Conservation (phyloP, 73 alveolate genomes). For the Urostyla sp. region DNA sequence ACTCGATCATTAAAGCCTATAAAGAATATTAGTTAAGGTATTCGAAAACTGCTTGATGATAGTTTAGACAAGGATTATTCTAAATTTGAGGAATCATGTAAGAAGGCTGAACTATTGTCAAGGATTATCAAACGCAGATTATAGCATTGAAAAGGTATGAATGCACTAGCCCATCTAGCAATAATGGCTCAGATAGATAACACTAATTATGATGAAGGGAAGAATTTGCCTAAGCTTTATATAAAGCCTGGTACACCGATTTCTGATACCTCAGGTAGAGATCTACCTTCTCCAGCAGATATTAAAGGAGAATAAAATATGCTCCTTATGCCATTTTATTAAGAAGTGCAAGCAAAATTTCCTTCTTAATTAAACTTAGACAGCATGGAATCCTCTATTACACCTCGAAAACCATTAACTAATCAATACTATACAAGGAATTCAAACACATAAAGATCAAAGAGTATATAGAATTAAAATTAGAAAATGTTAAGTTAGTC, state of each 20-base stretch:
- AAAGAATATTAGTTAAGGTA: constrained; percentile 22
- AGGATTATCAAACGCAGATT: neutral
- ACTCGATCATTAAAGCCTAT: constrained; percentile 6
- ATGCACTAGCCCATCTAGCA: constrained; percentile 23
- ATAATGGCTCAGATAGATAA: constrained; percentile 20
- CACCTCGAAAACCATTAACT: no score
- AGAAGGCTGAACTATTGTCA: constrained; percentile 32
- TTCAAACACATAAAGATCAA: no score
- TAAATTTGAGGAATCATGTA: constrained; percentile 33
- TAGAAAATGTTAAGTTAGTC: no score
- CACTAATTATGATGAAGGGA: constrained; percentile 24
- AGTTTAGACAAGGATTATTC: neutral
- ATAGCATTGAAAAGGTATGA: constrained; percentile 16
- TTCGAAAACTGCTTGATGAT: constrained; percentile 33
- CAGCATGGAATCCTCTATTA: no score
- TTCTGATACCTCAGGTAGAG: constrained; percentile 52
- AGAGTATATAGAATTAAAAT: no score
- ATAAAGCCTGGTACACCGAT: constrained; percentile 49
- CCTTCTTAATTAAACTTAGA: no score
- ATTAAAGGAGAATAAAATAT: constrained; percentile 48
- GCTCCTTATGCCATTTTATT: constrained; percentile 29
- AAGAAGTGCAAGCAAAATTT: constrained; percentile 37
- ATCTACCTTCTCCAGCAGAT: constrained; percentile 61
- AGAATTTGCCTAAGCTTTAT: constrained; percentile 23
- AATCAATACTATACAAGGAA: no score